Evolutionary conservation across 306 rosid species (phyloP).

Genomic region (Cucurbita argyrosperma): DNA sequence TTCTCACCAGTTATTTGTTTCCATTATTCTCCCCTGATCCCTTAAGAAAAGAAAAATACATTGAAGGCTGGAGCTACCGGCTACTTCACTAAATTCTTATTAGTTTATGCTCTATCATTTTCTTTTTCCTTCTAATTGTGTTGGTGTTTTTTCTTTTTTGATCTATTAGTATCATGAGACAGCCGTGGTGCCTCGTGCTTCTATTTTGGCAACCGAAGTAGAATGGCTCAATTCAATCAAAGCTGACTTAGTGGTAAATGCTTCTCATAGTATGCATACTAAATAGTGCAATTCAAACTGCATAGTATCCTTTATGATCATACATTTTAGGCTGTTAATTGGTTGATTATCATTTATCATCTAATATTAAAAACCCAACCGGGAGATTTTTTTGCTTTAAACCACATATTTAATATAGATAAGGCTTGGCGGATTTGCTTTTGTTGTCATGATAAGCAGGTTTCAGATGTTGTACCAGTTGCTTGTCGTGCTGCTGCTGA

Average conservation of each 20-base stretch:
- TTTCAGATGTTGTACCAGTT: constrained; percentile 94
- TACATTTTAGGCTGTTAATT: background rate
- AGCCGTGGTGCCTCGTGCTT: constrained; percentile 78
- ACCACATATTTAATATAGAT: background rate
- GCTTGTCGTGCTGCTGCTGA: constrained; percentile 99
- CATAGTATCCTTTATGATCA: background rate
- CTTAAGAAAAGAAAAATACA: background rate
- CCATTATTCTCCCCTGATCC: background rate
- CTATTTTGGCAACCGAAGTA: constrained; percentile 58
- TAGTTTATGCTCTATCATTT: background rate
- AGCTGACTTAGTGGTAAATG: constrained; percentile 80
- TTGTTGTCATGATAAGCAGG: constrained; percentile 29
- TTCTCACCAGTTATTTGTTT: background rate
- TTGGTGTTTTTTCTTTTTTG: background rate
- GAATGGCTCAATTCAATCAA: constrained; percentile 84
- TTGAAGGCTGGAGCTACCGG: background rate
- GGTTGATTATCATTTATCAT: background rate
- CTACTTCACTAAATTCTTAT: background rate
- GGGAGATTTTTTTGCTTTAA: background rate
- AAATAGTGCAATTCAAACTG: background rate
- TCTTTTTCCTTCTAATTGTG: background rate
- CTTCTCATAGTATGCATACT: background rate
- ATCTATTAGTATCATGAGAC: constrained; percentile 30
- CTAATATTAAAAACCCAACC: background rate
- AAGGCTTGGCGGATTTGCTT: constrained; percentile 1